Conservation (phyloP, 2,329 filamentous ascomycete genomes). For the Lecanicillium sp. region DNA sequence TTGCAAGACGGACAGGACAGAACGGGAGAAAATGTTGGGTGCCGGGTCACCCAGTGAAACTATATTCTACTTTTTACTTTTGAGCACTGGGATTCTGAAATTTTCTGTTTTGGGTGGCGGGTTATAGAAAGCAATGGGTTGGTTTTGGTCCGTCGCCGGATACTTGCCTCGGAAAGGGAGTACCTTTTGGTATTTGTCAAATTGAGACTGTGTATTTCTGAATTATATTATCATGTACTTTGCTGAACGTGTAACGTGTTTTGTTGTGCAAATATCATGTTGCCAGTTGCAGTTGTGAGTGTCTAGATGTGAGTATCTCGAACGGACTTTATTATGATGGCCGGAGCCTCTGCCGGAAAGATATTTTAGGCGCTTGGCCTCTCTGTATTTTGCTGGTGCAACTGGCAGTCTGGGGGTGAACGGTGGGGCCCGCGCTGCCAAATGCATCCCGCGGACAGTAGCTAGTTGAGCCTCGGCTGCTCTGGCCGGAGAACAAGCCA, state of each 20-base stretch:
- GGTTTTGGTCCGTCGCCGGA: conserved; percentile 15
- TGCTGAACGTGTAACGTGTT: neutral
- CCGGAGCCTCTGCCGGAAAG: no score
- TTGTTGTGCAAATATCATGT: no score
- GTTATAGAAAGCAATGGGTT: conserved; percentile 16
- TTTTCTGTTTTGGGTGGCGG: conserved; percentile 13
- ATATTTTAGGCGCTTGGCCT: no score
- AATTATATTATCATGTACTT: neutral
- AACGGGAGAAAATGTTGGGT: conserved; percentile 1
- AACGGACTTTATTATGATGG: neutral
- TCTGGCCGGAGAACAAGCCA: no score
- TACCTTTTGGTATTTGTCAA: conserved; percentile 7
- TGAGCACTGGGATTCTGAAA: conserved; percentile 7
- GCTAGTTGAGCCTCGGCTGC: no score
- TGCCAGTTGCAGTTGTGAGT: no score
- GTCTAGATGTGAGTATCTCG: no score
- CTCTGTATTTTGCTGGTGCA: no score
- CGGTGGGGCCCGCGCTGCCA: no score
- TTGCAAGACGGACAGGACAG: neutral
- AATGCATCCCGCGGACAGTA: no score
- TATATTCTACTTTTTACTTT: conserved; percentile 13
- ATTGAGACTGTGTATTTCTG: conserved; percentile 2
- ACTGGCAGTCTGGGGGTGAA: no score
- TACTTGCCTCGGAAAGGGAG: conserved; percentile 12
- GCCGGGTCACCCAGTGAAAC: conserved; percentile 2